Conservation (phyloP, 1,139 yeast genomes). For the Magnusiomyces magnusii region DNA sequence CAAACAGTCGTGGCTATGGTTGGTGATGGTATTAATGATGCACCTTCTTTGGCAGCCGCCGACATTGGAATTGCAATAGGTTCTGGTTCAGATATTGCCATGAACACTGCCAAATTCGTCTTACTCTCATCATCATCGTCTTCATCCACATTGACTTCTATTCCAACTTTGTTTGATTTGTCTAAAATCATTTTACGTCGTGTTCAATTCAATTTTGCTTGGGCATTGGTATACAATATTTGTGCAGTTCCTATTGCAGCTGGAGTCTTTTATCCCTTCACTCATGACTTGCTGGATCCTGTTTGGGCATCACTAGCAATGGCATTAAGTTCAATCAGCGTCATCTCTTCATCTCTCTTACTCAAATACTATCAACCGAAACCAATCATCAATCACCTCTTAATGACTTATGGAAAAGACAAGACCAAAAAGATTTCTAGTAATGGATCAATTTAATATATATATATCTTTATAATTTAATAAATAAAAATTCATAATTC, state of each 20-base stretch:
- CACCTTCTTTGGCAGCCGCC: conserved; percentile 83
- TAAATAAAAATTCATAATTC: not conserved
- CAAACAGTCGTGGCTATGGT: conserved; percentile 50
- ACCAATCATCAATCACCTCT: no score
- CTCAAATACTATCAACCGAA: conserved; percentile 33
- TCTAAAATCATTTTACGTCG: conserved; percentile 61
- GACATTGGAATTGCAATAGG: conserved; percentile 91
- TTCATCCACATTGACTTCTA: conserved; percentile 34
- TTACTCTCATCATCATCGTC: conserved; percentile 35
- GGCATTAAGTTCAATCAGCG: conserved; percentile 89
- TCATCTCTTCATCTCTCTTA: conserved; percentile 66
- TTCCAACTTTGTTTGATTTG: conserved; percentile 55
- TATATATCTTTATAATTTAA: no score
- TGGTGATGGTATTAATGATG: conserved; percentile 95
- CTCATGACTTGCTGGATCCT: conserved; percentile 65
- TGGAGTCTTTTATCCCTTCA: conserved; percentile 74
- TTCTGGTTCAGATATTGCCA: conserved; percentile 88
- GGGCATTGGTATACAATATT: conserved; percentile 82
- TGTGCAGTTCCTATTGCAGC: conserved; percentile 90
- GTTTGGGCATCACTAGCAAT: conserved; percentile 82
- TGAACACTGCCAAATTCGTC: conserved; percentile 87
- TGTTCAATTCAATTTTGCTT: conserved; percentile 69
- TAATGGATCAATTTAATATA: not conserved
- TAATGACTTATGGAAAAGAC: not conserved
- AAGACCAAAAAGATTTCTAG: not conserved